A percentile compares a stretch with the other conserved stretches of the same genome.
Conservation (phyloP, 1,139 yeast genomes). For the Saccharomycopsis hybrid region DNA sequence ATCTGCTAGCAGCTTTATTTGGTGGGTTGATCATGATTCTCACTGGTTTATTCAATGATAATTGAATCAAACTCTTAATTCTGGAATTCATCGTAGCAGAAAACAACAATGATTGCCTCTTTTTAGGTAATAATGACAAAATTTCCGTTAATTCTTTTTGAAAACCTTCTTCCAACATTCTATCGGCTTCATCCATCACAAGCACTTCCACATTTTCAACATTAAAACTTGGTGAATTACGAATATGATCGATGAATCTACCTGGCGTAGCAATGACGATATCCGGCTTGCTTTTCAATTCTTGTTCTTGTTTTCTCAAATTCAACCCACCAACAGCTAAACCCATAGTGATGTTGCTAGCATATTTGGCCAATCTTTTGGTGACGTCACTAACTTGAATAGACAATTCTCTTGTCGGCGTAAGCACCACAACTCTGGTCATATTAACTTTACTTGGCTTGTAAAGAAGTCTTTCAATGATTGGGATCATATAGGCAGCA, state of each 20-base stretch:
- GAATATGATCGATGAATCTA: slow-evolving; percentile 91
- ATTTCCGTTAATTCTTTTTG: slow-evolving; percentile 91
- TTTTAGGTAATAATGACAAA: slow-evolving; percentile 74
- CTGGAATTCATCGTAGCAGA: slow-evolving; percentile 98
- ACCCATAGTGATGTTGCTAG: slow-evolving; percentile 72
- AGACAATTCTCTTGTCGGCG: slow-evolving; percentile 98
- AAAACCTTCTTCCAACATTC: slow-evolving; percentile 99
- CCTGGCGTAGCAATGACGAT: slow-evolving; percentile 96
- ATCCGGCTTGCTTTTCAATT: slow-evolving; percentile 86
- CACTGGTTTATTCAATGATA: slow-evolving; percentile 84
- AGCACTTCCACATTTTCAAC: slow-evolving; percentile 88
- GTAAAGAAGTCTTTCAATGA: slow-evolving; percentile 82
- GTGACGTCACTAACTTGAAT: slow-evolving; percentile 96
- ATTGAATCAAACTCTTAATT: slow-evolving; percentile 79
- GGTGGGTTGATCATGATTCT: slow-evolving; percentile 96
- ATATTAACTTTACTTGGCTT: slow-evolving; percentile 82
- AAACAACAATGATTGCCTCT: slow-evolving; percentile 87
- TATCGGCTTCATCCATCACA: slow-evolving; percentile 96
- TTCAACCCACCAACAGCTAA: slow-evolving; percentile 97
- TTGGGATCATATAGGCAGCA: slow-evolving; percentile 95
- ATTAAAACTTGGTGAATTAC: slow-evolving; percentile 89
- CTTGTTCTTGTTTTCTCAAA: slow-evolving; percentile 90
- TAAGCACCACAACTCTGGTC: slow-evolving; percentile 80
- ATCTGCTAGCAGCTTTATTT: slow-evolving; percentile 80
- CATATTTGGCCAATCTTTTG: slow-evolving; percentile 70